Evolutionary conservation across 768 basidiomycete species (phyloP).

Genomic region (Fistulinella prunicolor): DNA sequence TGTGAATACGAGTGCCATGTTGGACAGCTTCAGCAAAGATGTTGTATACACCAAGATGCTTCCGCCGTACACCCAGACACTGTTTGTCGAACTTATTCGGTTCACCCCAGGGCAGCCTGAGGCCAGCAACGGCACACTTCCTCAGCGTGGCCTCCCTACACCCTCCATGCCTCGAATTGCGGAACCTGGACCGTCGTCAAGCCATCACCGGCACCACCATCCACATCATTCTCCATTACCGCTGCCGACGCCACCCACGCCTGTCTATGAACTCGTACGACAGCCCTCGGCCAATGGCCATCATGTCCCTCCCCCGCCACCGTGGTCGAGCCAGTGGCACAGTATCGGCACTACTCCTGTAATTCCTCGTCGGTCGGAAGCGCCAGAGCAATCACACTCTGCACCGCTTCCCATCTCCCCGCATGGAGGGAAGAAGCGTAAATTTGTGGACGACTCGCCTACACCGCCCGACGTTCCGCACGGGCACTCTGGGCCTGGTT

Average conservation of each 20-base stretch:
- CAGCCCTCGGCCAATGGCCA: conserved; percentile 33
- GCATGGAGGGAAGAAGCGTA: conserved; percentile 34
- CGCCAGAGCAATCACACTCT: conserved; percentile 17
- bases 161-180: conserved; percentile 21
- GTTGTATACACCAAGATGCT: conserved; percentile 66
- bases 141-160: conserved; percentile 12
- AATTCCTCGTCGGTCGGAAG: conserved; percentile 23
- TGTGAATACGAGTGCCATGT: conserved; percentile 70
- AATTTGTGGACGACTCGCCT: conserved; percentile 34
- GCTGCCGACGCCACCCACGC: conserved; percentile 33
- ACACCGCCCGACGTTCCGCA: conserved; percentile 19
- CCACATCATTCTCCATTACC: conserved; percentile 31
- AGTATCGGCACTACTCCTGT: conserved; percentile 15
- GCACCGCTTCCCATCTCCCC: conserved; percentile 23
- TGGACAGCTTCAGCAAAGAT: conserved; percentile 70
- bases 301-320: conserved; percentile 34
- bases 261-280: conserved; percentile 31
- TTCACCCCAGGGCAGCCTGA: conserved; percentile 36
- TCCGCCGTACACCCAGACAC: conserved; percentile 59
- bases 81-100: conserved; percentile 71
- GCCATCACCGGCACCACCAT: conserved; percentile 29
- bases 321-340: conserved; percentile 34
- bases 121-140: conserved; percentile 14
- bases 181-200: conserved; percentile 30
- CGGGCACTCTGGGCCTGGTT: conserved; percentile 11